Evolutionary conservation across 345 rosid genomes (phyloP), one percentile per base, ranked within the genome.

Genomic region (Erucastrum elatum): DNA sequence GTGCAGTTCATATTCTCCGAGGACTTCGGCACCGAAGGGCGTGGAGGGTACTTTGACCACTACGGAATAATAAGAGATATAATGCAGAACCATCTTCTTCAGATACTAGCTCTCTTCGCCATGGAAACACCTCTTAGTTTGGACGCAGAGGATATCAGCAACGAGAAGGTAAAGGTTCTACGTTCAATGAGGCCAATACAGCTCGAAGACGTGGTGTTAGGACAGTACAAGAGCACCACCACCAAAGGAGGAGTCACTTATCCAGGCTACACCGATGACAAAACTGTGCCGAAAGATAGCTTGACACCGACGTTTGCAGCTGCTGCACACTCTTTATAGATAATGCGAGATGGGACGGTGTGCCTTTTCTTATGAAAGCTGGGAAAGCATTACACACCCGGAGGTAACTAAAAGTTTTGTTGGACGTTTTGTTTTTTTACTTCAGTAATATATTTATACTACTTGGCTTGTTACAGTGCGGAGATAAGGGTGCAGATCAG

Each of bases 11-110:
- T 93, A 82, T 95, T 95, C 82, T 95, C 99, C 17, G 98, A 93
- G 88, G 96, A 95, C 84, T 95, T 95, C 61, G 99, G 99, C 80
- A 95, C 99, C 1, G 96, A 95, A 87, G 99, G 99, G 66, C 98
- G 98, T 25, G 98, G 99, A 84, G 99, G 99, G 98, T 94, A 94
- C 84, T 95, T 95, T 10, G 97, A 95, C 84, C 70, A 93, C 81
- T 95, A 93, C 26, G 98, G 99, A 61, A 93, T 95, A 79, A 90
- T 95, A 71, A 86, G 99, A 85, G 99, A 95, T 69, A 95, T 95
- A 85, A 95, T 93, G 98, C 98, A 95, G 85, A 95, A 95, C 80
- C 99, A 95, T 86, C 86, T 95, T 78, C 99, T 95, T 84, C 99
- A 95, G 80, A 93, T 95, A 35, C 87, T 95, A 34, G 98, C 99